Conservation (phyloP, 129 eudicot genomes). For the Solidago caesia region DNA sequence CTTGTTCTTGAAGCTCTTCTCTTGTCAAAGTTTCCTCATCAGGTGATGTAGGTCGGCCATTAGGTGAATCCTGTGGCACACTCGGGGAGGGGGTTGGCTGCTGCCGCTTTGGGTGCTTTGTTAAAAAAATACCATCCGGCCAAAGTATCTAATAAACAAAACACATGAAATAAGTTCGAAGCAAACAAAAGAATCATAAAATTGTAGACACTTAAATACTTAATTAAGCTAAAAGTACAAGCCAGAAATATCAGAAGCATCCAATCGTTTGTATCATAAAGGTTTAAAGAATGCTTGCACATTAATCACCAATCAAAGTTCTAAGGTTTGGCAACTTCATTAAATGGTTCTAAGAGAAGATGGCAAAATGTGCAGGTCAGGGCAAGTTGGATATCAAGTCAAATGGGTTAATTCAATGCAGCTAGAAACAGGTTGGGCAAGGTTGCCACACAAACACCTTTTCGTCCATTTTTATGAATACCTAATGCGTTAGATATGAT, state of each 20-base stretch:
- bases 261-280: background rate
- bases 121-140: constrained; percentile 95
- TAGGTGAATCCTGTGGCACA: constrained; percentile 40
- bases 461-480: background rate
- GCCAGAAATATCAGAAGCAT: background rate
- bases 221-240: background rate
- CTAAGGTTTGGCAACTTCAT: constrained; percentile 14
- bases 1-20: constrained; percentile 70
- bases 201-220: background rate
- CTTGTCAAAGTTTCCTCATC: constrained; percentile 41
- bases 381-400: too few species aligned
- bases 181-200: constrained; percentile 4
- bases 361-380: constrained; percentile 1
- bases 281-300: background rate
- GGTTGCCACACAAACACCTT: too few species aligned
- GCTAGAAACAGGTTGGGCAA: too few species aligned
- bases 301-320: background rate
- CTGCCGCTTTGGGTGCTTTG: constrained; percentile 81
- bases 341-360: background rate
- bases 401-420: background rate
- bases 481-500: background rate
- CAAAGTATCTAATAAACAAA: constrained; percentile 76
- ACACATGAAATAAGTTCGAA: constrained; percentile 21
- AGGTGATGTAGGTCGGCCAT: constrained; percentile 47
- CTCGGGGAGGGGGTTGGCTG: constrained; percentile 45